Evolutionary conservation across 169 alveolate species (phyloP), one percentile per base, ranked within the genome.

Genomic region (Plasmodium relictum): DNA sequence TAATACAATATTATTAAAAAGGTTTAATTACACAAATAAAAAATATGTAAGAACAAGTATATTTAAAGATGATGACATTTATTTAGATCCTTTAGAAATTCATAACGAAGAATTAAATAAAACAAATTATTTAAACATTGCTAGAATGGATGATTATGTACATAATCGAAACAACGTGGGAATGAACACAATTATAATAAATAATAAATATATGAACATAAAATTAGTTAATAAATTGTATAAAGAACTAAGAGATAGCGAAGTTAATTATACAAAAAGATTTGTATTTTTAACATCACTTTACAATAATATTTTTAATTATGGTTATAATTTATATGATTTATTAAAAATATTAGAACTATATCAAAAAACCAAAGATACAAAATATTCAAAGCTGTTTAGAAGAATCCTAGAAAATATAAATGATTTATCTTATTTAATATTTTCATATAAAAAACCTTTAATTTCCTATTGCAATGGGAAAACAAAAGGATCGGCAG

Each of bases 381-480:
- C 24, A 10, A 50, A 83, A 26, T 39, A 70, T 52, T 9, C 76
- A 69, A 65, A 59, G 62, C 39, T 42, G 2, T 73, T 41, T 26
- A 78, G 72, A 74, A 92, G 52, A 71, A 93, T 42, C 41, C 61
- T 94, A 65, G 52, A 48, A 63, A 94, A 94, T 58, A 63, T 92
- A 16, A 91, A 86, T 61, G 95, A 92, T 18, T 73, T 94, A 48
- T 66, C 93, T 41, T 91, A 94, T 63, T 39, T 92, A 24, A 92
- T 90, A 31, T 88, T 74, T 42, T 92, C 94, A 12, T 94, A 83
- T 83, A 88, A 80, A 74, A 94, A 94, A 58, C 96, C 96, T 16
- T 73, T 94, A 39, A 52, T 94, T 16, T 74, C 89, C 2, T 94
- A 94, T 50, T 94, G 95, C 26, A 94, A 94, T 70, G 96, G 96